Base-by-base conservation (phyloP, 2,329 filamentous ascomycete genomes). In the Trichoderma koningiopsis region DNA sequence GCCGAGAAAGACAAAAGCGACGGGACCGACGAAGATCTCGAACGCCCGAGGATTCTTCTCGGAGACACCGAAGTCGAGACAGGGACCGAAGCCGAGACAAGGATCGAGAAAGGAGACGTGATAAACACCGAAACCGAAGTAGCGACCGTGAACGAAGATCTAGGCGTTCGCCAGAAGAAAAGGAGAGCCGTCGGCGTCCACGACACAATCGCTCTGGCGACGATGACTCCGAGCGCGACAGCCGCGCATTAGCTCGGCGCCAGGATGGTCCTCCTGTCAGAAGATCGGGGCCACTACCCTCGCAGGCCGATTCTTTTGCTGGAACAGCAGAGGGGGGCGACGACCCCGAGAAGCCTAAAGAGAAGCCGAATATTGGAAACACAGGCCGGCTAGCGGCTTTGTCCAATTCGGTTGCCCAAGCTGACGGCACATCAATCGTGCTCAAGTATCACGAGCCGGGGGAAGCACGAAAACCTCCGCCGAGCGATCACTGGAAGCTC, bases 381-480 rank as follows among this genome's bases (percentile, higher is more conserved):
- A 94, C 94, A 0, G 96, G 96, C 33, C 84, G 91, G 8, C 85
- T 99, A 22, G 96, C 96, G 3, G 93, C 94, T 56, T 94, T 93
- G 72, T 94, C 94, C 63, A 98, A 99, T 78, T 84, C 88, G 2
- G 80, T 90, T 22, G 89, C 89, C 8, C 89, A 96, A 72, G 88
- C 88, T 31, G 89, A 89, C 75, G 93, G 92, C 69, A 91, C 89
- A 4, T 86, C 87, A 27, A 89, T 97, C 67, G 89, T 93, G 3
- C 87, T 99, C 58, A 98, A 98, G 83, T 99, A 99, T 80, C 92
- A 97, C 81, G 96, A 99, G 80, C 96, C 96, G 1, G 83, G 93
- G 13, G 96, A 99, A 82, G 93, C 95, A 61, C 91, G 96, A 70
- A 97, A 97, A 74, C 93, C 96, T 0, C 86, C 94, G 0, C 77